A percentile compares a stretch with the other conserved stretches of the same genome.
Evolutionary conservation across 306 rosid species (phyloP).

Genomic region (Bauhinia variegata): DNA sequence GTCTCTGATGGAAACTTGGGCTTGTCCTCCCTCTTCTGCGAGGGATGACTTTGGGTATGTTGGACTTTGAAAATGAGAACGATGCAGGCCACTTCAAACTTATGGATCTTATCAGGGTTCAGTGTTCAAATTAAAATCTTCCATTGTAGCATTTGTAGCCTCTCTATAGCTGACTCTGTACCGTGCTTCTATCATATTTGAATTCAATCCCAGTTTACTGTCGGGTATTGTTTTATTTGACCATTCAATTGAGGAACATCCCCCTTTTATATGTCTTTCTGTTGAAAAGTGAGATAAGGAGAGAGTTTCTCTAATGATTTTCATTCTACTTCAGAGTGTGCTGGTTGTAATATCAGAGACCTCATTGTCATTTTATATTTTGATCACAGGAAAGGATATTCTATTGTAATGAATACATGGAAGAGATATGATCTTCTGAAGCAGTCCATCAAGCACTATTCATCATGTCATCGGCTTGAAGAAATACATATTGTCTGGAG

Average conservation of each 20-base stretch:
- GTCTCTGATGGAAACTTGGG: too few relatives aligned
- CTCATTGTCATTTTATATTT: conserved; percentile 19
- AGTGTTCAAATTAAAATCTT: not conserved
- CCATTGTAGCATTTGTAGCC: conserved; percentile 2
- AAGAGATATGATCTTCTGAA: conserved; percentile 92
- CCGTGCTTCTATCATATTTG: not conserved
- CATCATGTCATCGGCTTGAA: conserved; percentile 73
- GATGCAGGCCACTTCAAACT: not conserved
- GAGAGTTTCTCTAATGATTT: conserved; percentile 11
- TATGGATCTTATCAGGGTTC: not conserved
- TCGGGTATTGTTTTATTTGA: not conserved
- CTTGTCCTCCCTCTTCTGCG: not conserved
- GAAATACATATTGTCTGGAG: conserved; percentile 92
- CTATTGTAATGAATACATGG: conserved; percentile 96
- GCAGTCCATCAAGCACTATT: conserved; percentile 85
- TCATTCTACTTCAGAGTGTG: conserved; percentile 4
- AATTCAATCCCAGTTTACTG: not conserved
- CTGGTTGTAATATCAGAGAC: conserved; percentile 15
- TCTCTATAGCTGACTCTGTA: not conserved
- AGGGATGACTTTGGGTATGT: too few relatives aligned
- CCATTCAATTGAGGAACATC: not conserved
- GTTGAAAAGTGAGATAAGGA: conserved; percentile 7
- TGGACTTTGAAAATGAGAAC: conserved; percentile 1
- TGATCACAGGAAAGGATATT: conserved; percentile 74
- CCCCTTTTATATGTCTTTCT: not conserved